Evolutionary conservation across 2,329 filamentous ascomycete species (phyloP).

Genomic region (Colletotrichum lindemuthianum): DNA sequence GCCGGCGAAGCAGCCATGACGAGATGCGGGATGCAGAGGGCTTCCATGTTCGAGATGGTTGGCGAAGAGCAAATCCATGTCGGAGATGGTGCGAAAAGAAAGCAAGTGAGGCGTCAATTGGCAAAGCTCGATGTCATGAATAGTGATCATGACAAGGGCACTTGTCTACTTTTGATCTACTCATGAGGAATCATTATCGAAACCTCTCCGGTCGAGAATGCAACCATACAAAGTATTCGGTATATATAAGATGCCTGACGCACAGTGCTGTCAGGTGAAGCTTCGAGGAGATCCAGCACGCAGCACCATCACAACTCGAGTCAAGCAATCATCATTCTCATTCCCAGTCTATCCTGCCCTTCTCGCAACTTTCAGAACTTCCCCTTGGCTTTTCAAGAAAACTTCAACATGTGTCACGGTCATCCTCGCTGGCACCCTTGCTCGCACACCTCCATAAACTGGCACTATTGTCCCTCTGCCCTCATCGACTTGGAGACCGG

Average conservation of each 20-base stretch:
- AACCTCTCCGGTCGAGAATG: not conserved
- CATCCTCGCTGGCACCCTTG: slow-evolving; percentile 64
- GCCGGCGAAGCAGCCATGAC: not conserved
- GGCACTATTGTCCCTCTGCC: slow-evolving; percentile 63
- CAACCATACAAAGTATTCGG: not conserved
- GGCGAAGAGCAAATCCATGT: slow-evolving; percentile 22
- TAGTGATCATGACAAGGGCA: slow-evolving; percentile 20
- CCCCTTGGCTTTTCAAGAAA: not conserved
- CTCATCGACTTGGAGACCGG: slow-evolving; percentile 60
- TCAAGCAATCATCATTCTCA: not conserved
- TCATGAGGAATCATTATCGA: not conserved
- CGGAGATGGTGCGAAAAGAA: slow-evolving; percentile 20
- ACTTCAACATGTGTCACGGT: slow-evolving; percentile 61
- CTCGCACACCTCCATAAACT: slow-evolving; percentile 64
- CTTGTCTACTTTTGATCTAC: not conserved
- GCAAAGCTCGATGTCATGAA: slow-evolving; percentile 9
- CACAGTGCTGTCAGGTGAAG: not conserved
- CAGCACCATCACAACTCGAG: too few relatives aligned
- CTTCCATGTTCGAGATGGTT: slow-evolving; percentile 29
- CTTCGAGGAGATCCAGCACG: too few relatives aligned
- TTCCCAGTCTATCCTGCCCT: too few relatives aligned
- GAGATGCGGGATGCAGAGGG: not conserved
- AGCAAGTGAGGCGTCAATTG: slow-evolving; percentile 37
- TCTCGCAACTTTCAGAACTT: too few relatives aligned
- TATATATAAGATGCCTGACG: slow-evolving; percentile 18